These are phyloP conservation scores for Xerocomellus intermedius DNA, from an alignment of 768 basidiomycete genomes.

Conservation along the genomic window DNA sequence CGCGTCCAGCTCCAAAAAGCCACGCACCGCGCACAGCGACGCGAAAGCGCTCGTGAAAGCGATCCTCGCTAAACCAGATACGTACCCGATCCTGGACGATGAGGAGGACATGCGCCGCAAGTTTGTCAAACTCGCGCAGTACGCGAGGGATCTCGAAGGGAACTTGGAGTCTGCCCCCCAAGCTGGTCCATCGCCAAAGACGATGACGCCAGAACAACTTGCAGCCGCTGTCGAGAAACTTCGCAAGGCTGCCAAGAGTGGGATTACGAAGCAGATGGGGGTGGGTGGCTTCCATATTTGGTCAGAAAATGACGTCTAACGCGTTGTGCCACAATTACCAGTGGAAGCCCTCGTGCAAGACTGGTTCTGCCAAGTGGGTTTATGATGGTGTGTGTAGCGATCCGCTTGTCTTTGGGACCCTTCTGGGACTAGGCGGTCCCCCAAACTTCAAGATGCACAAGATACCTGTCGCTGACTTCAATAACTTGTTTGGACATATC, in stretches of 20 bases:
- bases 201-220: slow-evolving; percentile 40
- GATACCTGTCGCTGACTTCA: slow-evolving; percentile 36
- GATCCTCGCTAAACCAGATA: slow-evolving; percentile 38
- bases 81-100: slow-evolving; percentile 37
- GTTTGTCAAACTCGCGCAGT: slow-evolving; percentile 33
- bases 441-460: slow-evolving; percentile 53
- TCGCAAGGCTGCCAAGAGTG: slow-evolving; percentile 42
- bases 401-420: slow-evolving; percentile 45
- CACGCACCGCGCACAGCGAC: slow-evolving; percentile 28
- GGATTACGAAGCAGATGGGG: slow-evolving; percentile 52
- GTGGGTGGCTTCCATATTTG: slow-evolving; percentile 16
- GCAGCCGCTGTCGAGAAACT: slow-evolving; percentile 45
- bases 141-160: slow-evolving; percentile 34
- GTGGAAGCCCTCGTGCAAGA: slow-evolving; percentile 54
- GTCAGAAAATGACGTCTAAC: not conserved
- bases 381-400: slow-evolving; percentile 54
- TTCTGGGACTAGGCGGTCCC: slow-evolving; percentile 43
- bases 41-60: slow-evolving; percentile 37
- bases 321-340: slow-evolving; percentile 16
- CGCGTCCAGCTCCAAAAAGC: slow-evolving; percentile 29
- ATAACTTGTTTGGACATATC: slow-evolving; percentile 35
- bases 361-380: slow-evolving; percentile 44
- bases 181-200: slow-evolving; percentile 18
- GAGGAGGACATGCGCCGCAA: slow-evolving; percentile 30
- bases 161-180: slow-evolving; percentile 21